Percentiles rank a stretch among this genome's conserved stretches.
These are phyloP conservation scores for Camellia sinensis DNA, from an alignment of 148 eudicot genomes.

Conservation along the genomic window DNA sequence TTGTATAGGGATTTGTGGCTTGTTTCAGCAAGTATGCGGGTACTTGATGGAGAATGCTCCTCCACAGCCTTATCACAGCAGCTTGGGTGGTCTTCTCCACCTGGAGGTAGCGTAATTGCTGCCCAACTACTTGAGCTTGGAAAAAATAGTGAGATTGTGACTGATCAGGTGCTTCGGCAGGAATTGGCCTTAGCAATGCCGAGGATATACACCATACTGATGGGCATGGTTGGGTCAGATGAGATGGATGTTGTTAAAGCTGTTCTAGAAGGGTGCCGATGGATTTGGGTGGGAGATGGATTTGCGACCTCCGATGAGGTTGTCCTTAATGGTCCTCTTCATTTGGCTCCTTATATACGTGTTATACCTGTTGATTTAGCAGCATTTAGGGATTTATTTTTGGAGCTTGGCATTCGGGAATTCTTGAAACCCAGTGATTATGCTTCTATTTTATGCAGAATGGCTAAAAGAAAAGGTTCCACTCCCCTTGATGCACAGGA, in stretches of 20 bases:
- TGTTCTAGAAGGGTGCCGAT: slow-evolving; percentile 88
- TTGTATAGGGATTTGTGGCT: slow-evolving; percentile 83
- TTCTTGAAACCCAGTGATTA: slow-evolving; percentile 69
- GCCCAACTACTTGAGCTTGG: slow-evolving; percentile 99
- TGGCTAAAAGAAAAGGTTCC: slow-evolving; percentile 67
- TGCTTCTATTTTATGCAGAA: slow-evolving; percentile 68
- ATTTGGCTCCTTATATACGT: slow-evolving; percentile 96
- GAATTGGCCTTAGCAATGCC: slow-evolving; percentile 96
- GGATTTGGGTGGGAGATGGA: slow-evolving; percentile 99
- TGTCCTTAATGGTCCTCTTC: slow-evolving; percentile 92
- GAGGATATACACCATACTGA: slow-evolving; percentile 74
- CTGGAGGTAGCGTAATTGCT: slow-evolving; percentile 92
- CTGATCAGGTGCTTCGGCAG: slow-evolving; percentile 74
- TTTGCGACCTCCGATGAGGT: slow-evolving; percentile 92
- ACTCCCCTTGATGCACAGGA: slow-evolving; percentile 71
- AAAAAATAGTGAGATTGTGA: slow-evolving; percentile 82
- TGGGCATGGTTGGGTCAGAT: slow-evolving; percentile 66
- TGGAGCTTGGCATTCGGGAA: slow-evolving; percentile 87
- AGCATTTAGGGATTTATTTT: slow-evolving; percentile 80
- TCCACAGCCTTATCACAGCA: slow-evolving; percentile 75
- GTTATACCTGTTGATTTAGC: slow-evolving; percentile 95
- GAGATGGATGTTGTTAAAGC: slow-evolving; percentile 96
- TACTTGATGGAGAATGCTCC: slow-evolving; percentile 92
- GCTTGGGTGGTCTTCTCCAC: slow-evolving; percentile 95
- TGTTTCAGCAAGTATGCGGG: slow-evolving; percentile 94